Base-by-base conservation (phyloP, 116 monocot species). In the Cymodocea nodosa region DNA sequence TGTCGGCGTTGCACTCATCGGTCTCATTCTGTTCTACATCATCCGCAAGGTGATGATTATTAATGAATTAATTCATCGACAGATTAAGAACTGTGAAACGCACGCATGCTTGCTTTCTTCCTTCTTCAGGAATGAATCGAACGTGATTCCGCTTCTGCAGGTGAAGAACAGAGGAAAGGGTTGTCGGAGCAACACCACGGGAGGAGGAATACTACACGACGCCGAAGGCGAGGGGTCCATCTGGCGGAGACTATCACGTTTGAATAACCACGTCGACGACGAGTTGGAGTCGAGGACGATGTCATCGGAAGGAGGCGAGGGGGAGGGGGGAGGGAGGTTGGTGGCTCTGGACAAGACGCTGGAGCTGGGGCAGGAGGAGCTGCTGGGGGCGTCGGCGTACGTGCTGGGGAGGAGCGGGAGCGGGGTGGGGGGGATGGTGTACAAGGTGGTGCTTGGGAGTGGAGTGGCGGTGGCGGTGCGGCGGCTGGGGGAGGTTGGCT, bases 381-480 rank as follows among this genome's bases (percentile, higher is more conserved):
- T 97, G 57, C 75, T 97, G 68, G 23, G 91, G 68, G 79, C 97
- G 49, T 91, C 97, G 51, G 97, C 97, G 34, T 97, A 97, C 71
- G 88, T 97, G 30, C 70, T 97, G 66, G 90, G 97, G 66, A 88
- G n/a, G n/a, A n/a, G n/a, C n/a, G n/a, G 88, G 75, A 77, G 95
- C 4, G 80, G 91, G 66, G 37, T 60, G 78, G 66, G 65, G 14
- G 93, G 93, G 67, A 84, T 97, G 4, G 85, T 97, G 53, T 97
- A 97, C 72, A 97, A 87, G 88, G 97, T 97, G 78, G 97, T 97
- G 78, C 68, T 97, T 36, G 91, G 84, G 13, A 84, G 75, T 50
- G 97, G 87, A 49, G 53, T 68, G 60, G 78, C 83, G 48, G 88
- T 91, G 65, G 95, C 81, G 58, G 87, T 92, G 72, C 60, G 92